Percentiles rank a stretch among this genome's conserved stretches.
These are phyloP conservation scores for Fusarium lateritium DNA, from an alignment of 2,329 filamentous ascomycete genomes.

Conservation along the genomic window DNA sequence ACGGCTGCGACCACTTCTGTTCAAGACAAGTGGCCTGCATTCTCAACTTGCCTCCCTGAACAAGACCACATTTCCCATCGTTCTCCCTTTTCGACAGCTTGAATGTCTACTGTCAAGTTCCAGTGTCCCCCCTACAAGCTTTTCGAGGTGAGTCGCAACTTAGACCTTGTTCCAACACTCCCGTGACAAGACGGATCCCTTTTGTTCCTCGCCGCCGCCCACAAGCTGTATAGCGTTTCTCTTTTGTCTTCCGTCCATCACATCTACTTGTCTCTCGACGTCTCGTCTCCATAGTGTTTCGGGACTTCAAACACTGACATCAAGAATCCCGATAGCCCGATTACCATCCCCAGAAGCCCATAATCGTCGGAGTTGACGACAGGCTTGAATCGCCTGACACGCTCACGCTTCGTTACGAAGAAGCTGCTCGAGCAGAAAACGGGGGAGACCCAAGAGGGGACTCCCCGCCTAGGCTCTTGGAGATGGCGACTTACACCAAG, in stretches of 20 bases:
- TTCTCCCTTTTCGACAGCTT: slow-evolving; percentile 60
- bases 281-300: slow-evolving; percentile 38
- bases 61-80: slow-evolving; percentile 54
- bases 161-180: slow-evolving; percentile 53
- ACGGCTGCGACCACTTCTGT: slow-evolving; percentile 50
- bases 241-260: slow-evolving; percentile 25
- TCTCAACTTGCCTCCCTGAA: slow-evolving; percentile 51
- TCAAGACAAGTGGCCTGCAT: slow-evolving; percentile 59
- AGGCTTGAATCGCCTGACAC: slow-evolving; percentile 71
- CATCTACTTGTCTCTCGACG: slow-evolving; percentile 32
- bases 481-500: slow-evolving; percentile 78
- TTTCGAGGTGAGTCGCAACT: slow-evolving; percentile 69
- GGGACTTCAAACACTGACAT: slow-evolving; percentile 49
- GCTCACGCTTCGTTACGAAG: slow-evolving; percentile 70
- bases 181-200: slow-evolving; percentile 43
- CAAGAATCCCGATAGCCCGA: slow-evolving; percentile 59
- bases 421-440: slow-evolving; percentile 67
- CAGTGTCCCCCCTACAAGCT: slow-evolving; percentile 70
- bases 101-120: slow-evolving; percentile 72
- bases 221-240: slow-evolving; percentile 32
- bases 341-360: slow-evolving; percentile 68
- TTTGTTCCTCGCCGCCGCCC: slow-evolving; percentile 30
- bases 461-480: slow-evolving; percentile 63
- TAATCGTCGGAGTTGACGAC: slow-evolving; percentile 69
- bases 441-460: slow-evolving; percentile 69